These are phyloP conservation scores for Botryotinia calthae DNA, from an alignment of 2,329 filamentous ascomycete species.

Conservation along the genomic window DNA sequence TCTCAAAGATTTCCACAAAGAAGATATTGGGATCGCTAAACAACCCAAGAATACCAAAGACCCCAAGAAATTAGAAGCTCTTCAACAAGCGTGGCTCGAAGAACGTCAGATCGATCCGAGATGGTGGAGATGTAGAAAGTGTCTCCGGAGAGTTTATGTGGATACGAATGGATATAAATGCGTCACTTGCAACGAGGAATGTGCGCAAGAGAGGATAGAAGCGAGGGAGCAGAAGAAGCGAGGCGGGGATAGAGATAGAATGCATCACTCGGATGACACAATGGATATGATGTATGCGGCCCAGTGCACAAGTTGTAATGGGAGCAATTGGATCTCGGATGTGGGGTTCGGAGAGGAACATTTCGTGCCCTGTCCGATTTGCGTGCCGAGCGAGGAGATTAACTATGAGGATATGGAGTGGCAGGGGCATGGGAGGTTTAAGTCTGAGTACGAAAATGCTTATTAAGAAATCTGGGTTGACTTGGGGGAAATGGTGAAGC, in stretches of 20 bases:
- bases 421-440: background rate
- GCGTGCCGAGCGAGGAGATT: background rate
- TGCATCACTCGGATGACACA: background rate
- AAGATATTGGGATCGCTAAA: conserved; percentile 38
- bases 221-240: conserved; percentile 3
- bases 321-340: background rate
- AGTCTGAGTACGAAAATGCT: background rate
- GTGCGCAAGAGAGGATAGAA: conserved; percentile 26
- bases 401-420: background rate
- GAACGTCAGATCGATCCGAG: conserved; percentile 27
- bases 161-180: conserved; percentile 29
- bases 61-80: conserved; percentile 19
- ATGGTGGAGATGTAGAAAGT: conserved; percentile 36
- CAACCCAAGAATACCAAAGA: conserved; percentile 23
- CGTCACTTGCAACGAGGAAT: conserved; percentile 28
- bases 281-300: background rate
- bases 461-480: background rate
- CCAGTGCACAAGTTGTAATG: background rate
- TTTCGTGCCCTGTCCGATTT: conserved; percentile 12
- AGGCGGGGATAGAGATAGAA: background rate
- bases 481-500: background rate
- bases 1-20: conserved; percentile 47
- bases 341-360: background rate
- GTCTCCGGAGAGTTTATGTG: conserved; percentile 29
- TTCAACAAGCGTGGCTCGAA: conserved; percentile 29